Evolutionary conservation across 371 early-diverging fungal genomes (phyloP).

Genomic region (Lichtheimia ramosa): DNA sequence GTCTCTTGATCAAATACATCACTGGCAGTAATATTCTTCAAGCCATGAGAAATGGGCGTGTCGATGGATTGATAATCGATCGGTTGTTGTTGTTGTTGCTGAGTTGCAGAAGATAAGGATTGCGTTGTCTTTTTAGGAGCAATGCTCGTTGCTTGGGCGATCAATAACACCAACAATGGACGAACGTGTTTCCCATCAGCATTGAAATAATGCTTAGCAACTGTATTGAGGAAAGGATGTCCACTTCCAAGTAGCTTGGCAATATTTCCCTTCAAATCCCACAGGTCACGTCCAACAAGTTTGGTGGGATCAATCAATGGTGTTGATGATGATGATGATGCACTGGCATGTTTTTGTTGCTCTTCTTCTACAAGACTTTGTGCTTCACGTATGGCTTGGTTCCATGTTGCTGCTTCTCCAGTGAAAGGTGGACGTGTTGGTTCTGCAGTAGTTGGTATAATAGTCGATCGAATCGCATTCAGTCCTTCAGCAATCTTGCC

Average conservation of each 20-base stretch:
- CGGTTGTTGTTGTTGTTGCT: neutral
- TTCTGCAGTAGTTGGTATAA: conserved; percentile 13
- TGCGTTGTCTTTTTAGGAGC: conserved; percentile 47
- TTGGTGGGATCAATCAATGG: conserved; percentile 54
- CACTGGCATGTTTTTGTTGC: conserved; percentile 11
- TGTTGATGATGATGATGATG: neutral
- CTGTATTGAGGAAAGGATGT: conserved; percentile 86
- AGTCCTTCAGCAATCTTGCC: conserved; percentile 33
- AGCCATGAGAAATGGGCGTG: conserved; percentile 48
- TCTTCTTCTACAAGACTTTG: conserved; percentile 46
- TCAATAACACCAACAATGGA: conserved; percentile 87
- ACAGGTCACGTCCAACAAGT: conserved; percentile 76
- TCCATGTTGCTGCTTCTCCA: conserved; percentile 45
- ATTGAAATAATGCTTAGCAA: conserved; percentile 88
- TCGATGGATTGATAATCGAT: conserved; percentile 55
- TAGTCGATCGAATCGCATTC: conserved; percentile 19
- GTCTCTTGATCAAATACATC: conserved; percentile 32
- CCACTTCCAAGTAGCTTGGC: conserved; percentile 79
- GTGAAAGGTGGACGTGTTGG: conserved; percentile 30
- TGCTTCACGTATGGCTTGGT: conserved; percentile 56
- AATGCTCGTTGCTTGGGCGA: conserved; percentile 83
- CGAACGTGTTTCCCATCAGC: conserved; percentile 91
- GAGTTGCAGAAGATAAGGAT: no score
- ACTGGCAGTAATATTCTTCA: conserved; percentile 37
- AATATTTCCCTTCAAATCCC: conserved; percentile 85